Evolutionary conservation across 1,284 basidiomycete genomes (phyloP).

Genomic region (Sphagnurus paluster): DNA sequence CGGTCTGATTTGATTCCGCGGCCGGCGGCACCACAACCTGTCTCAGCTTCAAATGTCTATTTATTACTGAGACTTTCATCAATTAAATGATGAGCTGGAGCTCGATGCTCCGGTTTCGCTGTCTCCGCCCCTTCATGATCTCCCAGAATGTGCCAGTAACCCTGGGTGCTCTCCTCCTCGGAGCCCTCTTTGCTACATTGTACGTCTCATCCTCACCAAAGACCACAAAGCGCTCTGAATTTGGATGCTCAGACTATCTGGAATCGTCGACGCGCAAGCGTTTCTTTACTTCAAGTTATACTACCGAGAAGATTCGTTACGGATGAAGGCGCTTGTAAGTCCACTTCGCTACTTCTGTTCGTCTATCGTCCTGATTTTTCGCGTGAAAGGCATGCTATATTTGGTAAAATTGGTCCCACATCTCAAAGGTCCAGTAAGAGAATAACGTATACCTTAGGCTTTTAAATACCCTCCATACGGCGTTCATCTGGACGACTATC

Average conservation of each 20-base stretch:
- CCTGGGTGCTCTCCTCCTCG: conserved; percentile 21
- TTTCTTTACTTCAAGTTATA: conserved; percentile 37
- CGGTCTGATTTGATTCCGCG: too few species aligned
- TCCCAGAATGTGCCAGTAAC: conserved; percentile 17
- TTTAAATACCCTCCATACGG: neutral
- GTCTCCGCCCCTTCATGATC: conserved; percentile 5
- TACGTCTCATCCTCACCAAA: conserved; percentile 6
- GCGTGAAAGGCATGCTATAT: too few species aligned
- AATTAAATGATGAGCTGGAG: too few species aligned
- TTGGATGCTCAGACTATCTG: conserved; percentile 25
- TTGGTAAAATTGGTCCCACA: too few species aligned
- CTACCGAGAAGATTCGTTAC: too few species aligned
- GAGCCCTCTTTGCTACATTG: conserved; percentile 22
- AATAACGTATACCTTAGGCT: neutral
- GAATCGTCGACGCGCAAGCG: conserved; percentile 33
- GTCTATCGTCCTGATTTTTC: too few species aligned
- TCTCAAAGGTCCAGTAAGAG: too few species aligned
- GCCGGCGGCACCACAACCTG: too few species aligned
- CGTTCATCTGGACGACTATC: neutral
- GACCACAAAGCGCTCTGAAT: neutral
- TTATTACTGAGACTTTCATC: too few species aligned
- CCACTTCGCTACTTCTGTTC: too few species aligned
- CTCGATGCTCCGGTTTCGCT: neutral
- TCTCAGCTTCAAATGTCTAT: too few species aligned
- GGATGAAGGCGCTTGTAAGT: too few species aligned